Percentiles rank a stretch among this genome's conserved stretches.
phyloP scores from a whole-genome alignment of 2,329 filamentous ascomycete genomes.

The Stagonosporopsis rhizophila region DNA sequence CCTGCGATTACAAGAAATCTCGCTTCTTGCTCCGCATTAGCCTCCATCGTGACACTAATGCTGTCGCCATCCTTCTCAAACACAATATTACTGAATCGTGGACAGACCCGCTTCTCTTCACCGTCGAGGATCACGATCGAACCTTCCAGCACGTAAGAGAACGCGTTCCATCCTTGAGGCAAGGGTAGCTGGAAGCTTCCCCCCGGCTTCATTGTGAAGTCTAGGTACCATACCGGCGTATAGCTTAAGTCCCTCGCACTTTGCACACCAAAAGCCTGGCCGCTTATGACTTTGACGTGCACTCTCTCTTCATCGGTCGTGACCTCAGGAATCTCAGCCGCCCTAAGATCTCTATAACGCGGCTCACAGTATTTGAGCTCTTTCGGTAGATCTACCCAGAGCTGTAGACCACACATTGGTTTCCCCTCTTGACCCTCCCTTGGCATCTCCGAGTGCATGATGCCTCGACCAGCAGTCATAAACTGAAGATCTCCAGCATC shows the following conservation, averaged over 20 bases:
- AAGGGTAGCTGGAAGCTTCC: slow-evolving; percentile 75
- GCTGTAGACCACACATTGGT: slow-evolving; percentile 84
- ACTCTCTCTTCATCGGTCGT: slow-evolving; percentile 72
- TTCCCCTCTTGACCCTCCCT: slow-evolving; percentile 74
- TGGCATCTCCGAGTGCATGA: slow-evolving; percentile 96
- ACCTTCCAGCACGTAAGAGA: slow-evolving; percentile 81
- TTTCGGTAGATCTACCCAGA: slow-evolving; percentile 90
- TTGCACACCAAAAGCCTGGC: slow-evolving; percentile 81
- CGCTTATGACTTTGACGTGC: slow-evolving; percentile 88
- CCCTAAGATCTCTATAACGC: slow-evolving; percentile 82
- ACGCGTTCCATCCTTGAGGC: slow-evolving; percentile 83
- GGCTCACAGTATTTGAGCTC: slow-evolving; percentile 86
- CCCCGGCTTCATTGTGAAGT: slow-evolving; percentile 78
- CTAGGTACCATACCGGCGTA: slow-evolving; percentile 91
- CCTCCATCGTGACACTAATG: slow-evolving; percentile 71
- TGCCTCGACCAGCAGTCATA: slow-evolving; percentile 93
- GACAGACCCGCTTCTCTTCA: slow-evolving; percentile 24
- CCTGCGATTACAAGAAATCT: slow-evolving; percentile 76
- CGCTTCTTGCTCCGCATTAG: slow-evolving; percentile 62
- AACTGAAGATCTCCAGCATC: slow-evolving; percentile 89
- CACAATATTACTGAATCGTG: slow-evolving; percentile 82
- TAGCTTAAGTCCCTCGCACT: slow-evolving; percentile 88
- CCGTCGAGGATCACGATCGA: slow-evolving; percentile 60
- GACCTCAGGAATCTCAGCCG: slow-evolving; percentile 76
- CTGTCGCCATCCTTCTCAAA: slow-evolving; percentile 80